Conservation (phyloP, 108 stramenopile species). For the Nannochloropsis salina region DNA sequence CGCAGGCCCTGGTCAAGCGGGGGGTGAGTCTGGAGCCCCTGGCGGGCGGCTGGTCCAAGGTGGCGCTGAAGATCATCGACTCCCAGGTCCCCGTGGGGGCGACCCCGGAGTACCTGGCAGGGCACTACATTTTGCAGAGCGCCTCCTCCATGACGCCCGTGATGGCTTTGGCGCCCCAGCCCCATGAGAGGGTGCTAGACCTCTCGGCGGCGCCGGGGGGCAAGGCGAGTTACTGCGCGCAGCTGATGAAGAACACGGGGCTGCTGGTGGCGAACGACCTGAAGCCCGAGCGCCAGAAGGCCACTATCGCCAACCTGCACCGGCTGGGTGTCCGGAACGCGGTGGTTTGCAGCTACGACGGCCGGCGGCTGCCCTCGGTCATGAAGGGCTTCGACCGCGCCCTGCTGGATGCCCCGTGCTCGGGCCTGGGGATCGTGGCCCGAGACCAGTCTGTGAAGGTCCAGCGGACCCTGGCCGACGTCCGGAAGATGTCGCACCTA, state of each 20-base stretch:
- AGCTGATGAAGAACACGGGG: constrained; percentile 95
- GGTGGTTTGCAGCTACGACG: constrained; percentile 85
- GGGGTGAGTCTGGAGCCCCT: constrained; percentile 94
- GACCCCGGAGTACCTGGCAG: constrained; percentile 97
- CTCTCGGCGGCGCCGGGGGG: constrained; percentile 97
- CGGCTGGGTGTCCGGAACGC: constrained; percentile 92
- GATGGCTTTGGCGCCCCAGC: constrained; percentile 83
- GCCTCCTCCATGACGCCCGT: constrained; percentile 96
- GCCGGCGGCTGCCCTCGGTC: constrained; percentile 69
- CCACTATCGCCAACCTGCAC: constrained; percentile 94
- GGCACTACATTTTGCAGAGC: constrained; percentile 98
- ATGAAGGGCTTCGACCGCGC: constrained; percentile 89
- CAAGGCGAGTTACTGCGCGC: constrained; percentile 92
- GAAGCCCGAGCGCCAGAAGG: constrained; percentile 81
- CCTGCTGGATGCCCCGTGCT: constrained; percentile 96
- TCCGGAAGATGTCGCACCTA: constrained; percentile 62
- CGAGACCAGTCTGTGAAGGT: constrained; percentile 95
- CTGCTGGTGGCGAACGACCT: constrained; percentile 91
- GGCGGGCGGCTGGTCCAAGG: constrained; percentile 88
- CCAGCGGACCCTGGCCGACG: constrained; percentile 67
- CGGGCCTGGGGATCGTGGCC: constrained; percentile 79
- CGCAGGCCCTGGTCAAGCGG: constrained; percentile 88
- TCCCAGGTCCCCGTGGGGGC: constrained; percentile 90
- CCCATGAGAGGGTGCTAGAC: constrained; percentile 73
- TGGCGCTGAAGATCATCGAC: constrained; percentile 92